Evolutionary conservation across 371 early-diverging fungal species (phyloP), one percentile per base, ranked within the genome.

Genomic region (Phascolomyces articulosus): DNA sequence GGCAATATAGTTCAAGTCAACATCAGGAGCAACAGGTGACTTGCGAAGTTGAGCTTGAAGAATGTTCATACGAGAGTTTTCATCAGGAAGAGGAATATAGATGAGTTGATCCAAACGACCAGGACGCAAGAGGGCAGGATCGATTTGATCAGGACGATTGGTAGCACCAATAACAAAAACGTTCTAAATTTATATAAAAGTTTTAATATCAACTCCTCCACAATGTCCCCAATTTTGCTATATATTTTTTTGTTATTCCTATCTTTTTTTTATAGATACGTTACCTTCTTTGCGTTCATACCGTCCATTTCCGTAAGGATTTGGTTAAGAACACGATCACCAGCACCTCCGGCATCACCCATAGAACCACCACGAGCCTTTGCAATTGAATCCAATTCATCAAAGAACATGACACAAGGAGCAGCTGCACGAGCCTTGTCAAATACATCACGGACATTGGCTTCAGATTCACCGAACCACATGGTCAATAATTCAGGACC

Each of bases 401-500:
- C 99, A 90, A 99, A 99, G 95, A 99, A 99, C 92, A 99, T 93
- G 38, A 99, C 99, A 84, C 99, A 99, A 16, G 99, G 99, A 4
- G 99, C 95, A 41, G 99, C 99, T 18, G 99, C 96, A 73, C 99
- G 91, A 10, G 99, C 99, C 87, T 99, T 98, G 84, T 99, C 99
- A 85, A 99, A 99, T 26, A 99, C 96, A 76, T 99, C 98, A 63
- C 99, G 93, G 31, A 99, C 99, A 73, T 99, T 99, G 65, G 98
- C 97, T 81, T 99, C 99, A 38, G 98, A 98, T 79, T 99, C 99
- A 81, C 99, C 99, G 70, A 99, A 99, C 98, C 98, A 99, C 99
- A 99, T 99, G 57, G 98, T 99, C 62, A 99, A 85, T 63, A 99
- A 88, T 81, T 99, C 99, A 55, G 99, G 99, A 57, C 99, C 99